Evolutionary conservation across 2,329 filamentous ascomycete genomes (phyloP), one percentile per base, ranked within the genome.

Genomic region (Ambrosiella cleistominuta): DNA sequence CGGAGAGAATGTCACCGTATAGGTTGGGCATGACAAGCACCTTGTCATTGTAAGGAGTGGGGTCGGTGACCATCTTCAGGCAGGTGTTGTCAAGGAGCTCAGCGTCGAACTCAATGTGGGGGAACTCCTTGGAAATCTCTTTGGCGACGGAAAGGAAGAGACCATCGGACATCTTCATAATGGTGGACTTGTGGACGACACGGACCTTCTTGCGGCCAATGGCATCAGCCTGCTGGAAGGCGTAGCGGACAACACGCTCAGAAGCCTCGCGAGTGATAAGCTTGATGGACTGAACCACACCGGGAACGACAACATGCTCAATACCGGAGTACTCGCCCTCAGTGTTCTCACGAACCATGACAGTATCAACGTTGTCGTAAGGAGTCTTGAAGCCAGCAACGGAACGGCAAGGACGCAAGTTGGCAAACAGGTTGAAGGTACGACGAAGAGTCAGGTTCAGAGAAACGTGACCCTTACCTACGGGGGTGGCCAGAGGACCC

Each of bases 91-190:
- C 93, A 66, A 98, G 85, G 64, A 98, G 82, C 80, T 98, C 93
- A 66, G 88, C 88, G 70, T 97, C 91, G 70, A 98, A 97, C 75
- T 96, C 87, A 68, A 98, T 88, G 66, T 83, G 78, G 63, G 93
- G 93, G 81, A 87, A 98, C 70, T 97, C 90, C 82, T 95, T 95
- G 72, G 88, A 79, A 65, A 98, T 82, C 62, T 93, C 81, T 65
- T 83, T 77, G 66, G 85, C 93, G 62, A 86, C 88, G 72, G 80
- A 86, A 66, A 98, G 81, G 83, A 98, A 98, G 62, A 98, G 87
- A 75, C 93, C 93, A 72, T 98, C 93, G 70, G 86, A 91, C 88
- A 96, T 95, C 83, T 98, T 98, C 93, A 98, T 98, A 77, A 98
- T 98, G 70, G 93, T 97, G 71, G 93, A 93, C 82, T 98, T 98